phyloP scores from a whole-genome alignment of 1,284 basidiomycete species.

The Xerocomus minutiporus region DNA sequence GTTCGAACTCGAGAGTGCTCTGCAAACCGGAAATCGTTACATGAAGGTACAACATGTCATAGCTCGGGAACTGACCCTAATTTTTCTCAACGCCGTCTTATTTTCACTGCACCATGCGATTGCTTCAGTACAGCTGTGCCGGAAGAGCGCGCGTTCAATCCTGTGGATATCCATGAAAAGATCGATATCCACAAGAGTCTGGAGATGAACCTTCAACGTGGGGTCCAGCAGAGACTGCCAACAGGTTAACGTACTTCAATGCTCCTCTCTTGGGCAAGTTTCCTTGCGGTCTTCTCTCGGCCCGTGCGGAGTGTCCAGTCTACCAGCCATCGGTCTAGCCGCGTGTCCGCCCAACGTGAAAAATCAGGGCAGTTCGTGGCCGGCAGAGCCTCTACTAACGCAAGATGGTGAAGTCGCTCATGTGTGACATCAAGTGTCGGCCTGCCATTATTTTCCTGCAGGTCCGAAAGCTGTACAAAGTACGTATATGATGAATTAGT shows the following conservation, averaged over 20 bases:
- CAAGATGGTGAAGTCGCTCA: conserved; percentile 68
- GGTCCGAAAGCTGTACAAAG: conserved; percentile 55
- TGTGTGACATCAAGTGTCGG: conserved; percentile 69
- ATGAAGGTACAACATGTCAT: conserved; percentile 6
- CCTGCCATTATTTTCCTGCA: conserved; percentile 60
- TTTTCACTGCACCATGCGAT: conserved; percentile 97
- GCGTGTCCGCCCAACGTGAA: conserved; percentile 70
- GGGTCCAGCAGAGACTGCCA: conserved; percentile 12
- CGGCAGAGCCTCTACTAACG: conserved; percentile 53
- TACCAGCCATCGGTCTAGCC: conserved; percentile 87
- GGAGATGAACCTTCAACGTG: conserved; percentile 22
- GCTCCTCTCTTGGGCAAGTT: conserved; percentile 63
- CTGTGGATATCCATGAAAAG: conserved; percentile 84
- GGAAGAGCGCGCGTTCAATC: conserved; percentile 77
- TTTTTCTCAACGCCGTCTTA: conserved; percentile 85
- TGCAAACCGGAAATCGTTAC: conserved; percentile 34
- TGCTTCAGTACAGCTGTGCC: conserved; percentile 81
- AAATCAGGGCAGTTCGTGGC: conserved; percentile 54
- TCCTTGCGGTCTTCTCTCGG: conserved; percentile 63
- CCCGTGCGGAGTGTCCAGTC: conserved; percentile 86
- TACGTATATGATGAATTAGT: conserved; percentile 15
- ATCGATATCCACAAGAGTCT: conserved; percentile 84
- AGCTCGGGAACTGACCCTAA: conserved; percentile 56
- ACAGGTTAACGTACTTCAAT: conserved; percentile 55
- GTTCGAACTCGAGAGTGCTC: conserved; percentile 94